Percentiles rank a stretch among this genome's conserved stretches.
Conservation (phyloP, 2,329 filamentous ascomycete species). For the Thelonectria rubi region DNA sequence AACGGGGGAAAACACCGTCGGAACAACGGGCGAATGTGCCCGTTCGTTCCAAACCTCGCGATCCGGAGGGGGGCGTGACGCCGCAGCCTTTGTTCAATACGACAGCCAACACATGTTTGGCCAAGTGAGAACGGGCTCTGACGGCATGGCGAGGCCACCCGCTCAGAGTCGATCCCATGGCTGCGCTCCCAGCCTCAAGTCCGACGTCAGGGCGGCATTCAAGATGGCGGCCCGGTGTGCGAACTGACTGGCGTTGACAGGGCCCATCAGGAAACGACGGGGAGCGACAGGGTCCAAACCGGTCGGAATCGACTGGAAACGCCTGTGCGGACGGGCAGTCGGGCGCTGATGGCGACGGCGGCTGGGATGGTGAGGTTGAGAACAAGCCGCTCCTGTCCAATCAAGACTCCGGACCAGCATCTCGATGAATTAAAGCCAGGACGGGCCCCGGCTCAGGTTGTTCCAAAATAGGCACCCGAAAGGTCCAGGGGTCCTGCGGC, state of each 20-base stretch:
- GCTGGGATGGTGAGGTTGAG: constrained; percentile 25
- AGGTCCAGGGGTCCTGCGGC: constrained; percentile 24
- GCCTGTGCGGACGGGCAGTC: constrained; percentile 23
- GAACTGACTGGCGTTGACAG: constrained; percentile 32
- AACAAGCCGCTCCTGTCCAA: constrained; percentile 30
- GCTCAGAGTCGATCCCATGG: constrained; percentile 13
- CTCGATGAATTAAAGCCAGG: constrained; percentile 16
- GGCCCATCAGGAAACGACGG: constrained; percentile 28
- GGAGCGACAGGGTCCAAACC: constrained; percentile 27
- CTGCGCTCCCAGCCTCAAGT: constrained; percentile 13
- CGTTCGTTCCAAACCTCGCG: constrained; percentile 38
- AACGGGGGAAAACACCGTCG: constrained; percentile 42
- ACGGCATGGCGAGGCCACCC: constrained; percentile 39
- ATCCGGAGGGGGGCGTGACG: constrained; percentile 27
- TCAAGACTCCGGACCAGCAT: constrained; percentile 28
- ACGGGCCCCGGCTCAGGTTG: constrained; percentile 17
- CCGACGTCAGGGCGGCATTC: constrained; percentile 8
- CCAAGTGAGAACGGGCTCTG: constrained; percentile 28
- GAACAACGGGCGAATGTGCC: constrained; percentile 40
- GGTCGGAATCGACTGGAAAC: constrained; percentile 34
- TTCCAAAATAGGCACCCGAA: constrained; percentile 16
- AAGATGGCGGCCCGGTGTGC: constrained; percentile 14
- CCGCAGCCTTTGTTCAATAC: constrained; percentile 37
- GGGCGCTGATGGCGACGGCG: constrained; percentile 15
- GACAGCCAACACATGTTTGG: constrained; percentile 33